Percentiles rank a stretch among this genome's conserved stretches.
Conservation (phyloP, 2,329 filamentous ascomycete species). For the Cryphonectria naterciae region DNA sequence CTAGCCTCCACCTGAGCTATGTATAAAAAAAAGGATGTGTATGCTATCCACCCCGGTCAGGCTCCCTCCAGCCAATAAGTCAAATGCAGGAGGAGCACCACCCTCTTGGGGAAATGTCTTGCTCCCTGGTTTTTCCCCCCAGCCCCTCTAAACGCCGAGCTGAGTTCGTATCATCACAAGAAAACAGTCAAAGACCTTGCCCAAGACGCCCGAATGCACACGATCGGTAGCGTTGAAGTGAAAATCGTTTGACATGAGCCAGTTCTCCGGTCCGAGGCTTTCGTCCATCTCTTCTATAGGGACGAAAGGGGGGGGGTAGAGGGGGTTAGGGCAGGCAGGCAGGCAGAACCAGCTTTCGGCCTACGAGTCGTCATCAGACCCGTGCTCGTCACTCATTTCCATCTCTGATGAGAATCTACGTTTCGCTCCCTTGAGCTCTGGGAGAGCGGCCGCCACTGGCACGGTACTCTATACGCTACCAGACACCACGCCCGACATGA, state of each 20-base stretch:
- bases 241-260: background rate
- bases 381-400: background rate
- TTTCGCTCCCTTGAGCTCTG: background rate
- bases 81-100: conserved; percentile 4
- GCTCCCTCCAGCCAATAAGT: background rate
- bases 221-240: background rate
- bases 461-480: conserved; percentile 15
- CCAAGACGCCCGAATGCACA: too few relatives aligned
- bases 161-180: conserved; percentile 4
- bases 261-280: background rate
- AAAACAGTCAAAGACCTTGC: background rate
- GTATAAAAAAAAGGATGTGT: background rate
- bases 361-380: background rate
- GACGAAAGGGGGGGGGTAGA: too few relatives aligned
- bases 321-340: background rate
- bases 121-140: background rate
- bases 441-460: background rate
- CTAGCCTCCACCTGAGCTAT: background rate
- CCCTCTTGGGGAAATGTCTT: background rate
- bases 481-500: conserved; percentile 54
- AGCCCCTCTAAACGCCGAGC: conserved; percentile 21
- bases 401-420: background rate
- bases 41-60: background rate
- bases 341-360: background rate
- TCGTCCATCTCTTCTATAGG: too few relatives aligned